Evolutionary conservation across 345 rosid genomes (phyloP), one percentile per base, ranked within the genome.

Genomic region (Ceriops zippeliana): DNA sequence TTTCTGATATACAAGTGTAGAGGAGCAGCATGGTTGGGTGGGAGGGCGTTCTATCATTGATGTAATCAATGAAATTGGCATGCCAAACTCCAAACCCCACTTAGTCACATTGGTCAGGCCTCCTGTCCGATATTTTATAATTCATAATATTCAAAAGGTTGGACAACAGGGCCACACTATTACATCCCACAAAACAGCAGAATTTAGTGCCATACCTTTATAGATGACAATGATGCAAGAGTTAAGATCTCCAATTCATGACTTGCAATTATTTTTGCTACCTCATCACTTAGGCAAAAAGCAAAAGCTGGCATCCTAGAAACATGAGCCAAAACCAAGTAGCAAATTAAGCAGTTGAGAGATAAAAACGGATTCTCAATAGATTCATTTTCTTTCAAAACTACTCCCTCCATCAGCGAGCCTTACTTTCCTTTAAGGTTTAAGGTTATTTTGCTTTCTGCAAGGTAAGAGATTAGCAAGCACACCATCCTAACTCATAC

Each of bases 231-330:
- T 17, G 82, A 72, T n/a, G 98, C 91, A 66, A 95, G 98, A 52
- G 96, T 90, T 68, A 74, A 61, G 61, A 91, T 91, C 86, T 91
- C 97, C 73, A 95, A 74, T 76, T 88, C 81, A 67, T 71, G 89
- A 69, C 88, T 77, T 66, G 61, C 66, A 15, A 95, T 83, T 34
- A 83, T 76, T 58, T 80, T 85, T 6, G 79, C 81, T 30, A 84
- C 86, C 71, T 73, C 81, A 21, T 86, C 84, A 76, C 70, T 85
- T 72, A 82, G 91, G 86, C 96, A 90, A 66, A 86, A 78, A 20
- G 88, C 93, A 76, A 83, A 91, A 65, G 90, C 99, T 53, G 92
- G 98, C 67, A 90, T 65, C 83, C 98, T 95, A 86, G 73, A 70
- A 75, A 32, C 60, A 21, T 9, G 27, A 11, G 52, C 7, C 34